Evolutionary conservation across 163 green algal species (phyloP), one percentile per base, ranked within the genome.

Genomic region (Coccomyxa subellipsoidea): DNA sequence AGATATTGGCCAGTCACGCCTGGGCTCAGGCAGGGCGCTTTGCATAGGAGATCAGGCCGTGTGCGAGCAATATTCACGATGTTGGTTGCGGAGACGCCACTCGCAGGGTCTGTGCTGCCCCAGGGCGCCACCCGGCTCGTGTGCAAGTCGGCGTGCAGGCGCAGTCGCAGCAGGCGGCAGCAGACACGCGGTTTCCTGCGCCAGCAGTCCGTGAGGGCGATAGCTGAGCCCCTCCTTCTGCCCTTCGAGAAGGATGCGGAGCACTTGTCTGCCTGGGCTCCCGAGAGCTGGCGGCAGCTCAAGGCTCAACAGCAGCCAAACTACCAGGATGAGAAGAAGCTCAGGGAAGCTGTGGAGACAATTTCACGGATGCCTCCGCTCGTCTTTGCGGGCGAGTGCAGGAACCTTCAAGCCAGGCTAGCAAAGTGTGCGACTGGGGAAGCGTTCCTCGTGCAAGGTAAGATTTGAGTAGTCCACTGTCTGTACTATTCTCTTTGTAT

Each of bases 301-400:
- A 85, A 89, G 0, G 93, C 88, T 7, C 83, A 94, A 36, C 96
- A 98, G 91, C 96, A 99, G 89, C 96, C 96, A 7, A 85, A 94
- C 29, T 99, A 98, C 84, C 94, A 92, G 0, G 91, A 98, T 78
- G 10, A 89, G 81, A 85, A 82, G 36, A 36, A 78, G 87, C 23
- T 78, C 18, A 2, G 71, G 7, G 86, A 90, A 36, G 93, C 90
- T 7, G 82, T 92, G n/a, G 83, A 88, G 3, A 86, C 95, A 79
- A 95, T 99, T 23, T 80, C 86, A 0, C 78, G 82, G 9, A 92
- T 94, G 82, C 96, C 96, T 6, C 96, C 96, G 1, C 88, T 99
- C 15, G 93, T 98, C 31, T 98, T 98, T 83, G 96, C 96, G 6
- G 96, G 96, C 31, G 97, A 99, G 88, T 97, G 93, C 83, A 90